Evolutionary conservation across 108 stramenopile genomes (phyloP).

Genomic region (Seminavis robusta): DNA sequence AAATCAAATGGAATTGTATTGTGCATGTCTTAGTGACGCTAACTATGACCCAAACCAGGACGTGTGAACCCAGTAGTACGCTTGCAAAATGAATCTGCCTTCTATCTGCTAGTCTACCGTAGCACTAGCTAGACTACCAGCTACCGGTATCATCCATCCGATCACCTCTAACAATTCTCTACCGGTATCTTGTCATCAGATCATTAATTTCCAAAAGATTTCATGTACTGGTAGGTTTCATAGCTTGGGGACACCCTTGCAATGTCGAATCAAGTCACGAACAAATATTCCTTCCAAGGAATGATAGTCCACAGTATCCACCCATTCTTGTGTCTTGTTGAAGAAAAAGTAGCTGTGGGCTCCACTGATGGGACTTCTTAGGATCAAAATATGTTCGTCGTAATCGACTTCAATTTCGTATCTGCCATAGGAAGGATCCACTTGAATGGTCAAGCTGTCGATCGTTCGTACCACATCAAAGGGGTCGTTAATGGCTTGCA

Average conservation of each 20-base stretch:
- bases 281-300: slow-evolving; percentile 71
- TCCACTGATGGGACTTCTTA: slow-evolving; percentile 70
- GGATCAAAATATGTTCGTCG: slow-evolving; percentile 33
- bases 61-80: no score
- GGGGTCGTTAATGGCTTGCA: slow-evolving; percentile 54
- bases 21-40: no score
- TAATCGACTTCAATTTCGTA: slow-evolving; percentile 44
- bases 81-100: no score
- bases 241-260: slow-evolving; percentile 73
- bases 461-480: slow-evolving; percentile 43
- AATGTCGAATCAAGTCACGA: slow-evolving; percentile 77
- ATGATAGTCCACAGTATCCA: slow-evolving; percentile 69
- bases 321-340: slow-evolving; percentile 57
- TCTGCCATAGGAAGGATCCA: slow-evolving; percentile 45
- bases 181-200: no score
- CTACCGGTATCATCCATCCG: no score
- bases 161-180: no score
- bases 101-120: no score
- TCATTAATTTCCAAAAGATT: no score
- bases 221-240: no score
- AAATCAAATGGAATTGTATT: no score
- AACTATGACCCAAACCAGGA: no score
- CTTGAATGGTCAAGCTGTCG: slow-evolving; percentile 45
- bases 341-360: slow-evolving; percentile 55
- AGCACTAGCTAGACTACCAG: no score